Percentiles rank a stretch among this genome's conserved stretches.
Conservation (phyloP, 805 yeast species). For the Candida coquimbonensis region DNA sequence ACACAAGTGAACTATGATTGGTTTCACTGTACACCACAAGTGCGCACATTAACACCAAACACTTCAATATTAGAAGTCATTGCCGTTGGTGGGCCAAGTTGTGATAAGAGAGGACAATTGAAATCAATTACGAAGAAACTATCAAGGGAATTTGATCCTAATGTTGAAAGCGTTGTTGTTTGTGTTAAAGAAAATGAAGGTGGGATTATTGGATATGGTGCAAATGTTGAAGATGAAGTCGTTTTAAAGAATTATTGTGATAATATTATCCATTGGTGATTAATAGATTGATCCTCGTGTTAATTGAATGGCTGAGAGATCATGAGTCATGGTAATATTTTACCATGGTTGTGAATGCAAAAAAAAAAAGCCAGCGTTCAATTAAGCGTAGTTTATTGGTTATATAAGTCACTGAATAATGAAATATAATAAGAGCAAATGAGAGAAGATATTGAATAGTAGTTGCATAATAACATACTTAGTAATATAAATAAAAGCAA, state of each 20-base stretch:
- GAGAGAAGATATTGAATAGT: no score
- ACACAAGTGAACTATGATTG: conserved; percentile 35
- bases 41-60: conserved; percentile 16
- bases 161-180: conserved; percentile 27
- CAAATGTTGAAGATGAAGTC: conserved; percentile 11
- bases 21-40: conserved; percentile 36
- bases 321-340: no score
- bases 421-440: no score
- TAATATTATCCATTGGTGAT: conserved; percentile 23
- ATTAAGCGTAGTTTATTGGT: no score
- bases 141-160: conserved; percentile 33
- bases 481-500: no score
- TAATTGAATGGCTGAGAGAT: no score
- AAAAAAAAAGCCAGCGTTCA: no score
- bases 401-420: no score
- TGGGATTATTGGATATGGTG: conserved; percentile 18
- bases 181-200: conserved; percentile 30
- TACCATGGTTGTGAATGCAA: no score
- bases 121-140: conserved; percentile 33
- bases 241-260: conserved; percentile 13
- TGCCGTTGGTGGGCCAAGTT: conserved; percentile 36
- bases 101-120: conserved; percentile 37
- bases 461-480: no score
- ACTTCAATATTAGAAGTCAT: conserved; percentile 26
- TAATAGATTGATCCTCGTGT: neutral